Percentiles rank a stretch among this genome's conserved stretches.
phyloP scores from a whole-genome alignment of 1,284 basidiomycete genomes.

The Heterobasidion irregulare region DNA sequence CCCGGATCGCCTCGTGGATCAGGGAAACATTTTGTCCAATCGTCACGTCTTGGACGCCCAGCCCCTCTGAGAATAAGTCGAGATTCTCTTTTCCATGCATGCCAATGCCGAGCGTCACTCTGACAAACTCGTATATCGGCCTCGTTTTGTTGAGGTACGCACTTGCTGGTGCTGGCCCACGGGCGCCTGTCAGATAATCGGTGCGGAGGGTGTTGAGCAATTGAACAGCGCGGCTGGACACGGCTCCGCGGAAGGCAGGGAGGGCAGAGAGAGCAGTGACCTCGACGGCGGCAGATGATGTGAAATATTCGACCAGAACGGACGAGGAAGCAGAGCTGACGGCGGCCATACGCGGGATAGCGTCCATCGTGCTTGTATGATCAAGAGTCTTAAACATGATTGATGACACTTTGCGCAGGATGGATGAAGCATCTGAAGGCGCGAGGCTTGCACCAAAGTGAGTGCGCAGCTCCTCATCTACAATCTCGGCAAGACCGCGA shows the following conservation, averaged over 20 bases:
- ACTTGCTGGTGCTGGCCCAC: conserved; percentile 51
- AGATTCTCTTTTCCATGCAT: conserved; percentile 74
- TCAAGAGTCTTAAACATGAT: conserved; percentile 50
- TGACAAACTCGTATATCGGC: conserved; percentile 63
- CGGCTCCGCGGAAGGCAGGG: conserved; percentile 39
- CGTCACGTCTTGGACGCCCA: conserved; percentile 51
- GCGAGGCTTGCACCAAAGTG: conserved; percentile 37
- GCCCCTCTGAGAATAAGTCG: conserved; percentile 41
- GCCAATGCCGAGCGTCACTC: conserved; percentile 52
- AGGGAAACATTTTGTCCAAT: conserved; percentile 59
- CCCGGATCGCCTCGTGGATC: conserved; percentile 69
- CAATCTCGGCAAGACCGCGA: conserved; percentile 37
- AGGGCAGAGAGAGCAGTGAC: conserved; percentile 24
- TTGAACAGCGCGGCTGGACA: conserved; percentile 35
- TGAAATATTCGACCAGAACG: conserved; percentile 52
- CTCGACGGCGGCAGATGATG: conserved; percentile 20
- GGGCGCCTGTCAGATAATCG: conserved; percentile 45
- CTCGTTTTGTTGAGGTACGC: conserved; percentile 55
- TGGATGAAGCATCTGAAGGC: conserved; percentile 18
- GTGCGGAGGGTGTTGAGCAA: conserved; percentile 42
- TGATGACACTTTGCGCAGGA: conserved; percentile 28
- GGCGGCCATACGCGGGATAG: conserved; percentile 52
- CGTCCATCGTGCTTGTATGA: conserved; percentile 63
- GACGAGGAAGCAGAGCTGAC: conserved; percentile 55
- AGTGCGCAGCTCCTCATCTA: conserved; percentile 38